A percentile compares a stretch with the other conserved stretches of the same genome.
phyloP scores from a whole-genome alignment of 352 stramenopile species.

The Blastocystis sp. region DNA sequence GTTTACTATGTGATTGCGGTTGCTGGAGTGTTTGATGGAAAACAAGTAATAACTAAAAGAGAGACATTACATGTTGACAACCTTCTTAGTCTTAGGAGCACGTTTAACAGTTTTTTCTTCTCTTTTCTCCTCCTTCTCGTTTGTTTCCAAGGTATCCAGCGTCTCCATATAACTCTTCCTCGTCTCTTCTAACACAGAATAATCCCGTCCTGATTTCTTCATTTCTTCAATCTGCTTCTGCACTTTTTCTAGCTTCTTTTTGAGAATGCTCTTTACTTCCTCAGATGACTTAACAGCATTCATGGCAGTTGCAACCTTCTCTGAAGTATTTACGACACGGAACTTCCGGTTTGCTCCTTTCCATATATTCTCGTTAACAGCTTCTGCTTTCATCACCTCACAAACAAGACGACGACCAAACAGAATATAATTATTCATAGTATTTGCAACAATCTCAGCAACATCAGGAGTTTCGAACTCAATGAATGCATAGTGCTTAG shows the following conservation, averaged over 20 bases:
- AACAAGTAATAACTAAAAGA: neutral
- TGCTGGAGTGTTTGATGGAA: neutral
- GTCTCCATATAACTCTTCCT: neutral
- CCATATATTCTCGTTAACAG: slow-evolving; percentile 82
- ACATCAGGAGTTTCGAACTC: slow-evolving; percentile 88
- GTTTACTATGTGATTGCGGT: slow-evolving; percentile 1
- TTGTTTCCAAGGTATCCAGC: neutral
- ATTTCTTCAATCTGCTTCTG: slow-evolving; percentile 77
- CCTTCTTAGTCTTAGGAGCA: neutral
- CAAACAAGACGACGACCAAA: slow-evolving; percentile 87
- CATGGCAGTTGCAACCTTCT: slow-evolving; percentile 78
- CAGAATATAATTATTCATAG: slow-evolving; percentile 90
- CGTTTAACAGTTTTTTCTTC: neutral
- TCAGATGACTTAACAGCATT: slow-evolving; percentile 80
- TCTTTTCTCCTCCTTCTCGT: neutral
- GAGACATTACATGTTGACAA: neutral
- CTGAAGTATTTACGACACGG: slow-evolving; percentile 76
- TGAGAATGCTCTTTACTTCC: slow-evolving; percentile 69
- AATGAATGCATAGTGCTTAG: slow-evolving; percentile 91
- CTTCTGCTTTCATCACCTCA: slow-evolving; percentile 81
- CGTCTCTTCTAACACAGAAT: neutral
- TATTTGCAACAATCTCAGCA: slow-evolving; percentile 85
- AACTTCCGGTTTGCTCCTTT: slow-evolving; percentile 81
- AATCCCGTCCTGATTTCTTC: slow-evolving; percentile 77
- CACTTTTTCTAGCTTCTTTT: slow-evolving; percentile 73